Evolutionary conservation across 371 early-diverging fungal species (phyloP).

Genomic region (Mucor indicus): DNA sequence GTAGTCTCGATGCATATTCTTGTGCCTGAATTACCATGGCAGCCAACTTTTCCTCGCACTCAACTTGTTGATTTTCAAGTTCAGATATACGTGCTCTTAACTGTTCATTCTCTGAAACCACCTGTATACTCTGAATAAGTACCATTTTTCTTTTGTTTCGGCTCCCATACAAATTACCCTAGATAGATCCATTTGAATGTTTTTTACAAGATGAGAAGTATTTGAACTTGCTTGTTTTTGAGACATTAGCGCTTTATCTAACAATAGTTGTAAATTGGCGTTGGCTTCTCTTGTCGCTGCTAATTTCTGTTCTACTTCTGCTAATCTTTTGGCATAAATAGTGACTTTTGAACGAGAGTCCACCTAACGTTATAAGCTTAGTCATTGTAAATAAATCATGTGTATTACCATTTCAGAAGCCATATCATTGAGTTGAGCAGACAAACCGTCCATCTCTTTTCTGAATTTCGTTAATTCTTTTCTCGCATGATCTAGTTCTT

Average conservation of each 20-base stretch:
- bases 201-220: conserved; percentile 60
- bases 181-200: conserved; percentile 62
- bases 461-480: conserved; percentile 57
- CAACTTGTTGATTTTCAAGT: conserved; percentile 58
- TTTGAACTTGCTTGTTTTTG: conserved; percentile 63
- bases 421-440: conserved; percentile 65
- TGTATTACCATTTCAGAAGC: conserved; percentile 56
- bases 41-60: conserved; percentile 58
- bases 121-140: conserved; percentile 25
- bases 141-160: neutral
- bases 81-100: conserved; percentile 58
- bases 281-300: conserved; percentile 62
- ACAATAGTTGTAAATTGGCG: conserved; percentile 50
- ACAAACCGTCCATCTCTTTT: conserved; percentile 60
- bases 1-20: conserved; percentile 60
- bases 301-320: conserved; percentile 64
- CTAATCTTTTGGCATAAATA: conserved; percentile 61
- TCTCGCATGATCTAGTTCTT: conserved; percentile 59
- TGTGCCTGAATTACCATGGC: conserved; percentile 64
- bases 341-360: conserved; percentile 58
- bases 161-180: conserved; percentile 39
- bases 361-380: conserved; percentile 18
- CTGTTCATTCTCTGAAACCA: conserved; percentile 60
- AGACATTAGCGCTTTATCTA: conserved; percentile 55
- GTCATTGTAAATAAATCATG: neutral